Evolutionary conservation across 805 yeast genomes (phyloP).

Genomic region (Scheffersomyces lignosus): DNA sequence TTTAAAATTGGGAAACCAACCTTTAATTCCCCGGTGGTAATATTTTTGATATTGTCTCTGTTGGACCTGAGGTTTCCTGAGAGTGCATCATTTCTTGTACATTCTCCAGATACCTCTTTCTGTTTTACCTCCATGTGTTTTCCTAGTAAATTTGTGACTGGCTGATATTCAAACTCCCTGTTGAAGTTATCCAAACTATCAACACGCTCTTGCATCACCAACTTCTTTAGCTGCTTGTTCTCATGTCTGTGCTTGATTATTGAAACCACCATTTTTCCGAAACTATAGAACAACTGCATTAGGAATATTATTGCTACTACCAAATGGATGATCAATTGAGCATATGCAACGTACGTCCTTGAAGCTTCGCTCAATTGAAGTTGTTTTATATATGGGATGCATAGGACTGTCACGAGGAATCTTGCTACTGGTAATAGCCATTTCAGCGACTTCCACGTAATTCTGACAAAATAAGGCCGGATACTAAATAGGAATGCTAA

Average conservation of each 20-base stretch:
- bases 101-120: no score
- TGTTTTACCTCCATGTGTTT: no score
- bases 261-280: slow-evolving; percentile 24
- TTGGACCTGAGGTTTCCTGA: no score
- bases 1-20: slow-evolving; percentile 10
- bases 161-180: slow-evolving; percentile 26
- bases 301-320: slow-evolving; percentile 30
- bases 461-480: slow-evolving; percentile 28
- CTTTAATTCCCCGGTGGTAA: slow-evolving; percentile 1
- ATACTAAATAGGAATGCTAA: slow-evolving; percentile 19
- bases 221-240: slow-evolving; percentile 8
- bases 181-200: slow-evolving; percentile 5
- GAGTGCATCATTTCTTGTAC: no score
- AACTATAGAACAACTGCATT: slow-evolving; percentile 28
- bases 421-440: slow-evolving; percentile 39
- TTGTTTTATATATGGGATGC: slow-evolving; percentile 42
- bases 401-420: slow-evolving; percentile 39
- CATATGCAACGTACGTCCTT: slow-evolving; percentile 44
- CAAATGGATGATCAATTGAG: slow-evolving; percentile 42
- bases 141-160: no score
- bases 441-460: slow-evolving; percentile 28
- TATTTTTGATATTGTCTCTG: not conserved
- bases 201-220: not conserved
- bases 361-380: slow-evolving; percentile 35
- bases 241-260: slow-evolving; percentile 12